Percentiles rank a stretch among this genome's conserved stretches.
Conservation (phyloP, 441 rosid species). For the Sinapis alba region DNA sequence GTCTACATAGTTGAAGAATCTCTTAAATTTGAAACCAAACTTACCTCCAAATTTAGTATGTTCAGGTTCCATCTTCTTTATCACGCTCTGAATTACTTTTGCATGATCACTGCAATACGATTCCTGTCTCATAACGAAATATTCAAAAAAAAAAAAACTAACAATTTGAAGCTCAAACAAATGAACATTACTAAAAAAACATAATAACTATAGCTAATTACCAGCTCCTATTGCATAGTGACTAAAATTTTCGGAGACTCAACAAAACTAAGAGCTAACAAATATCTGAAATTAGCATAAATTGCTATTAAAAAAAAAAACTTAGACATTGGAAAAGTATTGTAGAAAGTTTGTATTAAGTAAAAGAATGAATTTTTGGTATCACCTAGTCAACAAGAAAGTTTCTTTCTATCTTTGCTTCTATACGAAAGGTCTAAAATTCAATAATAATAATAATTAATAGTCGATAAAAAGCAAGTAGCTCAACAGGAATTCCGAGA, state of each 20-base stretch:
- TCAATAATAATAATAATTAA: background rate
- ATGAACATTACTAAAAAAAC: background rate
- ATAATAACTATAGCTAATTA: background rate
- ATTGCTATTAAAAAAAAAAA: background rate
- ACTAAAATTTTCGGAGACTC: background rate
- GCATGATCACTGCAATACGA: conserved; percentile 33
- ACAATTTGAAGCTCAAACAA: background rate
- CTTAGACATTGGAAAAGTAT: background rate
- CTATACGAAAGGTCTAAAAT: background rate
- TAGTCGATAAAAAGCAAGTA: conserved; percentile 1
- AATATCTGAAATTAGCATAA: background rate
- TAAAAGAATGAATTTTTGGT: background rate
- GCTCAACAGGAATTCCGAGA: no score
- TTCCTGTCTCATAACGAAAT: background rate
- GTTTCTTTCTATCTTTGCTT: background rate
- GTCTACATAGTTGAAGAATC: background rate
- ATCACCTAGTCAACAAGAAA: conserved; percentile 29
- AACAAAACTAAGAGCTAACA: background rate
- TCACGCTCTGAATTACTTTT: background rate
- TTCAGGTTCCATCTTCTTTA: conserved; percentile 42
- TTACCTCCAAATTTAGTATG: conserved; percentile 39
- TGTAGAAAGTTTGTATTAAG: background rate
- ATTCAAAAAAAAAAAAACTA: background rate
- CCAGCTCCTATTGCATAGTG: background rate
- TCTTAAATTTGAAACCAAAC: background rate